Percentiles rank a stretch among this genome's conserved stretches.
These are phyloP conservation scores for Biscutella auriculata DNA, from an alignment of 441 rosid genomes.

Conservation along the genomic window DNA sequence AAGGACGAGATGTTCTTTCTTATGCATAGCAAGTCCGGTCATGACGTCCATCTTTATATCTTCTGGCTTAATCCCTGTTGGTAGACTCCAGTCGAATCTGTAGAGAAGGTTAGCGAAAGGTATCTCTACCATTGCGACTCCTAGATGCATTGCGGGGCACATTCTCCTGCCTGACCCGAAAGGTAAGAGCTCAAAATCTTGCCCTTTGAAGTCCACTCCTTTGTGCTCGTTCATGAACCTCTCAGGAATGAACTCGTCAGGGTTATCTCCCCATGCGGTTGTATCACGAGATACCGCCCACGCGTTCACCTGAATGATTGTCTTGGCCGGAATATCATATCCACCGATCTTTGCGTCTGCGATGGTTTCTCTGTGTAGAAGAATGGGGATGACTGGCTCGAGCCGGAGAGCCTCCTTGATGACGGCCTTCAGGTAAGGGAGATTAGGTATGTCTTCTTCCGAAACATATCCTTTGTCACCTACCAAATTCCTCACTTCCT, in stretches of 20 bases:
- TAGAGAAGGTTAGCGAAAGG: slow-evolving; percentile 31
- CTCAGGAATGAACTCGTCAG: slow-evolving; percentile 32
- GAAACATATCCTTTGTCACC: slow-evolving; percentile 27
- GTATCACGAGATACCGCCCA: slow-evolving; percentile 37
- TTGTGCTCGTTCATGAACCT: slow-evolving; percentile 25
- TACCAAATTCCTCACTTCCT: slow-evolving; percentile 21
- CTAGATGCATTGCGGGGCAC: slow-evolving; percentile 33
- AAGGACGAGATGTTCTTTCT: slow-evolving; percentile 25
- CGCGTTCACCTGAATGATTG: slow-evolving; percentile 25
- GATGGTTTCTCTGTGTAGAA: slow-evolving; percentile 26
- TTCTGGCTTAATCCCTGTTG: slow-evolving; percentile 20
- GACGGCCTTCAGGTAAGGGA: slow-evolving; percentile 30
- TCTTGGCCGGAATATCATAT: slow-evolving; percentile 29
- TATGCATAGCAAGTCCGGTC: slow-evolving; percentile 29
- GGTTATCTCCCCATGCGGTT: slow-evolving; percentile 31
- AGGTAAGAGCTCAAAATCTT: slow-evolving; percentile 32
- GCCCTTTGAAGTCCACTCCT: slow-evolving; percentile 29
- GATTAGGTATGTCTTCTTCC: slow-evolving; percentile 30
- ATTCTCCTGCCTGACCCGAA: slow-evolving; percentile 32
- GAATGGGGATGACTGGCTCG: slow-evolving; percentile 26
- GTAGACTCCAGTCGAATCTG: slow-evolving; percentile 35
- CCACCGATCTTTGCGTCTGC: slow-evolving; percentile 22
- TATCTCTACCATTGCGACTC: slow-evolving; percentile 24
- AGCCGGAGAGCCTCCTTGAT: slow-evolving; percentile 28
- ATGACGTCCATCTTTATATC: slow-evolving; percentile 25